Evolutionary conservation across 805 yeast species (phyloP).

Genomic region (Myxozyma kluyveri): DNA sequence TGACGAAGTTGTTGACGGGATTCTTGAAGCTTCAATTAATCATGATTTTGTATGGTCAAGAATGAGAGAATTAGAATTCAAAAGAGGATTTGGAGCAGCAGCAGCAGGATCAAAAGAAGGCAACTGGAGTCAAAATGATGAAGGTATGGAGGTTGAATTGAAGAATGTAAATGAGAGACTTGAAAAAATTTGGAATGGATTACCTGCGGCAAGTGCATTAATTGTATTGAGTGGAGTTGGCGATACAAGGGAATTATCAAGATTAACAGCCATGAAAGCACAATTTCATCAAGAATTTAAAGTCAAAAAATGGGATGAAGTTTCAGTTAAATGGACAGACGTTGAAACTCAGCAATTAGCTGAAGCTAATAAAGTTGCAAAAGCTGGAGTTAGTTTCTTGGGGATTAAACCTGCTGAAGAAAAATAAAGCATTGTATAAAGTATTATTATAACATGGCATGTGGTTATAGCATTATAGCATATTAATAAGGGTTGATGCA

Average conservation of each 20-base stretch:
- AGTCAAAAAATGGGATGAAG: conserved; percentile 44
- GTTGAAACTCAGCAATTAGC: conserved; percentile 49
- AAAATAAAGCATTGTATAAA: not conserved
- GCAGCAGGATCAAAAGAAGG: conserved; percentile 1
- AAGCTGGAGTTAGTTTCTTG: conserved; percentile 59
- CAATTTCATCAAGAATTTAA: conserved; percentile 46
- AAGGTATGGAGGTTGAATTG: conserved; percentile 29
- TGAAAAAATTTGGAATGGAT: conserved; percentile 45
- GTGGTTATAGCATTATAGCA: not conserved
- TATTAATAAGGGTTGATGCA: not conserved
- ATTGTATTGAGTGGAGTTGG: conserved; percentile 64
- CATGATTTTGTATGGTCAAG: conserved; percentile 54
- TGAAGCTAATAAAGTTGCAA: conserved; percentile 50
- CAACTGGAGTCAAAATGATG: not conserved
- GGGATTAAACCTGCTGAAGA: conserved; percentile 41
- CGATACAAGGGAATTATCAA: conserved; percentile 47
- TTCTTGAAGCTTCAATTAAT: conserved; percentile 40
- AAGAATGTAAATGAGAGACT: conserved; percentile 47
- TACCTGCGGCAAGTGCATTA: conserved; percentile 61
- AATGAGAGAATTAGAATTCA: conserved; percentile 58
- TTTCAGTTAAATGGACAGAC: conserved; percentile 52
- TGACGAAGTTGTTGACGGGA: conserved; percentile 52
- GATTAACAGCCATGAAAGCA: conserved; percentile 12
- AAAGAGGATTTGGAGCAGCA: conserved; percentile 37
- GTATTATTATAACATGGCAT: too few species aligned